Base-by-base conservation (phyloP, 495 filamentous ascomycete genomes). In the Neurospora sp. region DNA sequence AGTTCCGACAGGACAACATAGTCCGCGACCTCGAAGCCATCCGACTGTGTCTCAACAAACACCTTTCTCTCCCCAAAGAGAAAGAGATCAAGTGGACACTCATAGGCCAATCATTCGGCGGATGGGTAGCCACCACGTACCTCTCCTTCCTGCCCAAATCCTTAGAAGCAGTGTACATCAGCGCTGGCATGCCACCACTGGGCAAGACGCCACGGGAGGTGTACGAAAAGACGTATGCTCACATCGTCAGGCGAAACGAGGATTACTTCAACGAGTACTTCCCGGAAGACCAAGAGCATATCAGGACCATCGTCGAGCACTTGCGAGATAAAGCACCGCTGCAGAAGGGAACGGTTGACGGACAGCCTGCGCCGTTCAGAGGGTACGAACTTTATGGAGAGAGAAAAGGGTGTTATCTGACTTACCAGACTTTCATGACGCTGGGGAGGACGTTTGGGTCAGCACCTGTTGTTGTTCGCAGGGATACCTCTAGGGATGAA, bases 11-110 rank as follows among this genome's bases (percentile, higher is more conserved):
- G 10, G 94, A 97, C 79, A 93, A 86, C 71, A 94, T 94, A 65
- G 93, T 96, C 18, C 88, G 87, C 69, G 94, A 98, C 75, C 93
- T 93, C 73, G 94, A 98, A 75, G 93, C 94, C 5, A 87, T 98
- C 12, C 87, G 94, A 3, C 83, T 89, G 44, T 88, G 82, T 39
- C 82, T 97, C 16, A 14, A 59, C 11, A 35, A n/a, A 1, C 1
- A 69, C 0, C 16, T 46, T 44, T 14, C 39, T 40, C 39, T 3
- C 1, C 2, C n/a, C 8, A 48, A 48, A 3, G 81, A 83, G 6
- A 88, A 91, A 38, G 88, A 92, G 76, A 85, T 89, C 74, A 92
- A 92, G 83, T 97, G 92, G 91, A 83, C 80, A 16, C 83, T 93
- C 18, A 85, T 96, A 65, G 94, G 94, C 10, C 94, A 97, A 80